A percentile compares a stretch with the other conserved stretches of the same genome.
These are phyloP conservation scores for Starmerella sirachaensis DNA, from an alignment of 805 yeast genomes.

Conservation along the genomic window DNA sequence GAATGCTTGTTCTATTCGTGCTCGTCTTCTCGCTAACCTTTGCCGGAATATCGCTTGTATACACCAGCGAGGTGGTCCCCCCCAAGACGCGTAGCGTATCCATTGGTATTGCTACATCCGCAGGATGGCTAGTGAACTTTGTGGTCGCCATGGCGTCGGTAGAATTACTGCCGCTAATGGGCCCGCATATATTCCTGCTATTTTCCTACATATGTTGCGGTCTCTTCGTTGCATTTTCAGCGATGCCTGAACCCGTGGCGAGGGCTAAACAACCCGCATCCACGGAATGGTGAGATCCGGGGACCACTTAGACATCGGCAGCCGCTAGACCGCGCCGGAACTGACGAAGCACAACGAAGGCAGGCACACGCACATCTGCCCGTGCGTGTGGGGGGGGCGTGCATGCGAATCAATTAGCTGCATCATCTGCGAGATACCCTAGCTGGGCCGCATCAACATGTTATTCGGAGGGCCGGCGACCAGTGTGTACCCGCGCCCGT, in stretches of 20 bases:
- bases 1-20: constrained; percentile 17
- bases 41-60: constrained; percentile 22
- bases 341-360: too few species aligned
- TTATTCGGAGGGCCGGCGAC: too few species aligned
- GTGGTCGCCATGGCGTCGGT: constrained; percentile 11
- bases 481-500: too few species aligned
- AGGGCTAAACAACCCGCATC: too few species aligned
- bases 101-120: constrained; percentile 21
- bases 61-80: constrained; percentile 20
- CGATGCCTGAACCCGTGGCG: constrained; percentile 9
- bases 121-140: constrained; percentile 22
- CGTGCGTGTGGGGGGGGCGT: too few species aligned
- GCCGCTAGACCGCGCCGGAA: too few species aligned
- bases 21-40: constrained; percentile 16
- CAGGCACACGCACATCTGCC: too few species aligned
- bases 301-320: too few species aligned
- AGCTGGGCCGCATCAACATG: too few species aligned
- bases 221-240: constrained; percentile 4
- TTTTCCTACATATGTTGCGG: constrained; percentile 9
- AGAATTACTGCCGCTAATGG: constrained; percentile 7
- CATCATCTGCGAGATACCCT: too few species aligned
- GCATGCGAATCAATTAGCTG: too few species aligned
- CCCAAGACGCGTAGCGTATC: constrained; percentile 11
- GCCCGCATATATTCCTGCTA: constrained; percentile 12
- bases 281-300: too few species aligned